These are phyloP conservation scores for Ehretia macrophylla DNA, from an alignment of 257 asterid genomes.

Conservation along the genomic window DNA sequence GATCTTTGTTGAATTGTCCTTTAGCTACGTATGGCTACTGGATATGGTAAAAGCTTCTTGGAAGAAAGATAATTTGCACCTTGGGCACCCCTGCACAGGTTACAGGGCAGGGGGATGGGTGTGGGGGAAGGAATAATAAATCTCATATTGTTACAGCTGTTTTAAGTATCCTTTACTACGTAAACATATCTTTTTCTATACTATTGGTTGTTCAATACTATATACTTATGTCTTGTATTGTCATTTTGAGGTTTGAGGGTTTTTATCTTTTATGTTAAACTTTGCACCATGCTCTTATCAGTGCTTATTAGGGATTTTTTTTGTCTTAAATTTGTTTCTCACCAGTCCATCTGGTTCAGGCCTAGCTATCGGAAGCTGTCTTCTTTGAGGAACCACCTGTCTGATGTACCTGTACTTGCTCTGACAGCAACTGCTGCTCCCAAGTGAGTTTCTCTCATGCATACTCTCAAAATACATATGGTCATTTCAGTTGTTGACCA, in stretches of 20 bases:
- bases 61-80: too few relatives aligned
- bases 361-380: conserved; percentile 97
- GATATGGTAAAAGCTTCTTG: background rate
- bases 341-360: conserved; percentile 39
- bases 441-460: conserved; percentile 55
- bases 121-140: too few relatives aligned
- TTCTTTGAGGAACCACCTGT: conserved; percentile 61
- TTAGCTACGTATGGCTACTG: background rate
- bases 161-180: too few relatives aligned
- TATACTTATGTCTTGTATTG: too few relatives aligned
- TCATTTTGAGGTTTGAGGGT: too few relatives aligned
- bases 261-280: too few relatives aligned
- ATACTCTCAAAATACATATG: background rate
- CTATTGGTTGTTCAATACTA: too few relatives aligned
- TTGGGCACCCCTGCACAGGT: background rate
- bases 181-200: too few relatives aligned
- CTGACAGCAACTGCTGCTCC: conserved; percentile 99
- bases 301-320: background rate
- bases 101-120: background rate
- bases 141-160: too few relatives aligned
- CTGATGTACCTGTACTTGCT: conserved; percentile 79
- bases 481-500: background rate
- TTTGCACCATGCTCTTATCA: too few relatives aligned
- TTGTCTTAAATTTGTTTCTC: conserved; percentile 12
- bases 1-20: too few relatives aligned